Evolutionary conservation across 345 rosid species (phyloP).

Genomic region (Salix arbutifolia): DNA sequence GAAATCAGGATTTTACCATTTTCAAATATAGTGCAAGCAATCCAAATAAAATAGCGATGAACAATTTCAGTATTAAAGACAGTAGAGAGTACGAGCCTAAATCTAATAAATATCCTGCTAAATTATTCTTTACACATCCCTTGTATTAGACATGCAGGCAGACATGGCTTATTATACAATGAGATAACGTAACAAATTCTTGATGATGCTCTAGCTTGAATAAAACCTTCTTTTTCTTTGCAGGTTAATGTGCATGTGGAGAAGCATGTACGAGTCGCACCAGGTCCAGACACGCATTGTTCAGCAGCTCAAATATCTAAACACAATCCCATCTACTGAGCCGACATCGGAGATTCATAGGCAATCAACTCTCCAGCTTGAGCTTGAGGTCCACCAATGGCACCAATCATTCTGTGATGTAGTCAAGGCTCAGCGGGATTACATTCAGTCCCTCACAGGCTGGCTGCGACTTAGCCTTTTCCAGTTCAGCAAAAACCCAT

Average conservation of each 20-base stretch:
- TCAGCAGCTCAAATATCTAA: conserved; percentile 89
- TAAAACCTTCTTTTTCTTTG: not conserved
- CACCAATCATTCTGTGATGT: conserved; percentile 77
- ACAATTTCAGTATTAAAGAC: not conserved
- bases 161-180: not conserved
- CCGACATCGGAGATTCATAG: conserved; percentile 89
- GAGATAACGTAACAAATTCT: not conserved
- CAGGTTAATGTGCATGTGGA: conserved; percentile 97
- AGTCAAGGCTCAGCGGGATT: conserved; percentile 76
- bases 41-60: not conserved
- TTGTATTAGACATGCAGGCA: not conserved
- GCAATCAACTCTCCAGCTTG: conserved; percentile 85
- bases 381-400: conserved; percentile 93
- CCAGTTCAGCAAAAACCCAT: conserved; percentile 71
- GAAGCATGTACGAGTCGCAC: conserved; percentile 96
- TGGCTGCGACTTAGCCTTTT: conserved; percentile 94
- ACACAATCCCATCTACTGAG: conserved; percentile 76
- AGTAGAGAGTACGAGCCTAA: not conserved
- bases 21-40: not conserved
- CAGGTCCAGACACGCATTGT: conserved; percentile 96
- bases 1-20: not conserved
- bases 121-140: not conserved
- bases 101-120: not conserved
- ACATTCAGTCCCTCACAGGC: conserved; percentile 77
- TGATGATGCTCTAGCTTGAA: not conserved